Conservation (phyloP, 352 stramenopile genomes). For the Plasmopara halstedii region DNA sequence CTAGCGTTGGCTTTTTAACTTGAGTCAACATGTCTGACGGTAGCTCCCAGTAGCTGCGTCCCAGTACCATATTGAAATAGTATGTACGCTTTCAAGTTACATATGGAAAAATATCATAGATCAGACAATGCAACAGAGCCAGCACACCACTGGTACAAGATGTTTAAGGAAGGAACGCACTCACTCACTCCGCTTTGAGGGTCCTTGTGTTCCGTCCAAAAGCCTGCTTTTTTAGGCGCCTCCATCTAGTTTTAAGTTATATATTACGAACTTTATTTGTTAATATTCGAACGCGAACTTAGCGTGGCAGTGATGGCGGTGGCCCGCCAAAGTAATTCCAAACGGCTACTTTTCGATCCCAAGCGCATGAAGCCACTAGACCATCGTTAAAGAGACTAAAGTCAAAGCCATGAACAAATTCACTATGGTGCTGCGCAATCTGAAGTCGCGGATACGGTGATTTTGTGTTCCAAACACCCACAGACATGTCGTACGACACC, state of each 20-base stretch:
- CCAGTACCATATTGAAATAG: constrained; percentile 74
- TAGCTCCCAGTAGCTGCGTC: constrained; percentile 71
- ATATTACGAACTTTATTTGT: constrained; percentile 13
- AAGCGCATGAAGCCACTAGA: constrained; percentile 68
- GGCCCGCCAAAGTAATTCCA: constrained; percentile 80
- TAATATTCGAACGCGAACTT: no score
- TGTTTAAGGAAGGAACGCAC: constrained; percentile 3
- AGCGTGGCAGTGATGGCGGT: constrained; percentile 26
- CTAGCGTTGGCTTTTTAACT: constrained; percentile 39
- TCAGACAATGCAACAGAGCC: no score
- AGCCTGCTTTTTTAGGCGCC: constrained; percentile 39
- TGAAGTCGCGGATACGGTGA: constrained; percentile 71
- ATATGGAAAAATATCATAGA: background rate
- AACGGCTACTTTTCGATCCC: constrained; percentile 63
- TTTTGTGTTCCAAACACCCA: constrained; percentile 83
- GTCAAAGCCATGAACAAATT: constrained; percentile 85
- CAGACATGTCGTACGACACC: constrained; percentile 88
- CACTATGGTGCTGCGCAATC: constrained; percentile 68
- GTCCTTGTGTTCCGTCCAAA: constrained; percentile 74
- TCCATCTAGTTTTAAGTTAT: no score
- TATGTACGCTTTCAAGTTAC: constrained; percentile 44
- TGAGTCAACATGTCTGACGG: constrained; percentile 38
- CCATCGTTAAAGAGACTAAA: constrained; percentile 80
- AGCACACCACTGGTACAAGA: no score
- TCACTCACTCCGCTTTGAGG: constrained; percentile 35